Evolutionary conservation across 192 early-diverging fungal species (phyloP), one percentile per base, ranked within the genome.

Genomic region (Coemansia guatemalensis): DNA sequence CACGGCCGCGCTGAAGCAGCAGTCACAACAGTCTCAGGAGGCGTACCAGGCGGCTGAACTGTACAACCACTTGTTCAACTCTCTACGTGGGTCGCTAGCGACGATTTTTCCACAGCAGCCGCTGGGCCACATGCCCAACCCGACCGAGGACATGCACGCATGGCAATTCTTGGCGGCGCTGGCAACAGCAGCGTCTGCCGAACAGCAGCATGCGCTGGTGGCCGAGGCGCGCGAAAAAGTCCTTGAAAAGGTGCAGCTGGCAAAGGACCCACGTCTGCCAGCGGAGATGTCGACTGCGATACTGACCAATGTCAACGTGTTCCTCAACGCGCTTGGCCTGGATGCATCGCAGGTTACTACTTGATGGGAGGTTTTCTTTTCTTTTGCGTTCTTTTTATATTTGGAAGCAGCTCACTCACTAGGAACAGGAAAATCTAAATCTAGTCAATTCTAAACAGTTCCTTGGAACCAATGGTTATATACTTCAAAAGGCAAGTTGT

Each of bases 111-210:
- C 65, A 27, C 26, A 66, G 49, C 80, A 87, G 22, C 73, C 84
- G 7, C 66, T 73, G 18, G 58, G 75, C 17, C 69, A 74, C 20
- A 48, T 64, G 26, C 59, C 75, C 39, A 82, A 21, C 58, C 80
- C 35, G 67, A 68, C 65, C 60, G 85, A 51, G 87, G 95, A 98
- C 71, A 83, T 93, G 27, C 93, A 95, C 67, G 91, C 97, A 18
- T 99, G 97, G 97, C 95, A 97, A 69, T 99, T 99, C 64, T 81
- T 99, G 75, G 94, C 97, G 0, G 91, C 95, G 0, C 90, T 99
- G 84, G 96, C 97, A 2, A 88, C 95, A 1, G 90, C 94, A 11
- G 97, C 97, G 0, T 90, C 91, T 1, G 89, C 91, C 55, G 97
- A 99, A 29, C 95, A 98, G 80, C 97, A 99, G 80, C 87, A 92